Evolutionary conservation across 2,329 filamentous ascomycete genomes (phyloP), one percentile per base, ranked within the genome.

Genomic region (Madurella fahalii): DNA sequence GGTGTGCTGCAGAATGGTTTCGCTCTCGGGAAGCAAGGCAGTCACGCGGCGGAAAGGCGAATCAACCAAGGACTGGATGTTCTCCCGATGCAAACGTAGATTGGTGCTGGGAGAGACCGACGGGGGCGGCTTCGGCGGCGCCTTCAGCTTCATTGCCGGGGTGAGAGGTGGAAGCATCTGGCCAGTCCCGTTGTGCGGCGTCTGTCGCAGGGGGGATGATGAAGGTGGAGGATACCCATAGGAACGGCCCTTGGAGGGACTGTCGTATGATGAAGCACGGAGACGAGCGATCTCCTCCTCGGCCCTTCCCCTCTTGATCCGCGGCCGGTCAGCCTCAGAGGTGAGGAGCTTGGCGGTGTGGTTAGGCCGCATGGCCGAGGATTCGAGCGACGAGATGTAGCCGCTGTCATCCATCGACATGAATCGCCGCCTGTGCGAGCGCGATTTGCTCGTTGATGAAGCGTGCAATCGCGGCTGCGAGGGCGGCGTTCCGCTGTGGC

Each of bases 201-300:
- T 53, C 65, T 77, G 74, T 37, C 86, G 82, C 13, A 88, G 69
- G 2, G 88, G 87, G 2, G 88, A 91, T 2, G 87, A 90, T 2
- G 85, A 87, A 16, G 75, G 69, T 9, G 81, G 79, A 37, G 77
- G 71, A 51, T 77, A 75, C 5, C 72, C 76, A 57, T 77, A 75
- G 12, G 81, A 78, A 41, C 84, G 79, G 63, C 75, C 72, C 73
- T 90, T 91, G 47, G 84, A 89, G 4, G 94, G 94, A 66, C 92
- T 97, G 65, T 96, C 92, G 65, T 92, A 93, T 2, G 91, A 96
- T 1, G 93, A 96, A 58, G 89, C 89, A 61, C 94, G 87, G 51
- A 97, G 86, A 40, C 93, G 89, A 44, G 89, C 89, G 75, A 99
- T 96, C 71, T 96, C 94, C 65, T 95, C 92, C 70, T 97, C 94